Percentiles rank a stretch among this genome's conserved stretches.
Evolutionary conservation across 2,329 filamentous ascomycete species (phyloP).

Genomic region (Trichocomaceae sp.): DNA sequence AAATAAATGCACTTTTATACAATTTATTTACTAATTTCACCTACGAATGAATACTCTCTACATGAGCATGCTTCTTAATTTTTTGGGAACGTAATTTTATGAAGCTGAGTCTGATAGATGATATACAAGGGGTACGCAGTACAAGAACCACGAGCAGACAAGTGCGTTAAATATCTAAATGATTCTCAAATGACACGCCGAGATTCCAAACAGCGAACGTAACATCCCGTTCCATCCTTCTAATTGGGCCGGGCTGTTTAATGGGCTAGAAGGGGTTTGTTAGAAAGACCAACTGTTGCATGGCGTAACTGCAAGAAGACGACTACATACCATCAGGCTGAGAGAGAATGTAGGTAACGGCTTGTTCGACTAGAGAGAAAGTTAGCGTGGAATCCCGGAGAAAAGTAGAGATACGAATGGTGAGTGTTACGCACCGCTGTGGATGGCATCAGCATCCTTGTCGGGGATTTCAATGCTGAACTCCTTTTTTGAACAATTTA

Average conservation of each 20-base stretch:
- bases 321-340: constrained; percentile 76
- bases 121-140: constrained; percentile 38
- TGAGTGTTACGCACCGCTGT: constrained; percentile 65
- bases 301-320: constrained; percentile 21
- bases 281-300: background rate
- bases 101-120: constrained; percentile 24
- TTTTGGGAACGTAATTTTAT: constrained; percentile 3
- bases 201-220: constrained; percentile 24
- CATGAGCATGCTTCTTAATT: no score
- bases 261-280: constrained; percentile 24
- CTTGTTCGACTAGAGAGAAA: constrained; percentile 68
- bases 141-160: constrained; percentile 29
- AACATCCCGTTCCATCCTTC: constrained; percentile 20
- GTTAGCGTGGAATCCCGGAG: constrained; percentile 10
- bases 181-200: constrained; percentile 22
- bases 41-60: no score
- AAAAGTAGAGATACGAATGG: constrained; percentile 9
- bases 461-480: constrained; percentile 96
- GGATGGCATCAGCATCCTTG: constrained; percentile 90
- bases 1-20: no score
- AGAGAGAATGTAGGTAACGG: constrained; percentile 85
- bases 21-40: no score
- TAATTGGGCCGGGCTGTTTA: constrained; percentile 31
- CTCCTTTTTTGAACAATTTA: constrained; percentile 47
- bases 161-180: constrained; percentile 29